Conservation (phyloP, 1,284 basidiomycete genomes). For the Ustilago hordei region DNA sequence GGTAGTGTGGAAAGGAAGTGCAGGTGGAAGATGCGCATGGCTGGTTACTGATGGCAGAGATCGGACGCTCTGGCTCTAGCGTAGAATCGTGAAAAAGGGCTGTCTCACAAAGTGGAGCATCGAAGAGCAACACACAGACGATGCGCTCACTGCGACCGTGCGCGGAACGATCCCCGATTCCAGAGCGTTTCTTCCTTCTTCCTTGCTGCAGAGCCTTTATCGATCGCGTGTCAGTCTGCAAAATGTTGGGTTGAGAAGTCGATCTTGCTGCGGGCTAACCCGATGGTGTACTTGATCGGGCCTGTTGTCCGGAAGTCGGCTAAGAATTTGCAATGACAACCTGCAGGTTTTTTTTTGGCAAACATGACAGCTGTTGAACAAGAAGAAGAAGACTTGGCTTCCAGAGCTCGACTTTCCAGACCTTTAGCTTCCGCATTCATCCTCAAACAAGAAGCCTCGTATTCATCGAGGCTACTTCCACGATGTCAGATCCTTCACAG, state of each 20-base stretch:
- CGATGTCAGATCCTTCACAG: slow-evolving; percentile 32
- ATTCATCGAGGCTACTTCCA: background rate
- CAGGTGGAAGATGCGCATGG: background rate
- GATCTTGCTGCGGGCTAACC: background rate
- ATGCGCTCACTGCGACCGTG: slow-evolving; percentile 12
- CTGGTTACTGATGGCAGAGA: slow-evolving; percentile 13
- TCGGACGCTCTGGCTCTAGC: background rate
- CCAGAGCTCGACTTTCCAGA: background rate
- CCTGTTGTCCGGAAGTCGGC: slow-evolving; percentile 18
- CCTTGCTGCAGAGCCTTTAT: slow-evolving; percentile 16
- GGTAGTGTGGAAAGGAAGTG: slow-evolving; percentile 7
- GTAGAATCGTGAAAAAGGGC: slow-evolving; percentile 26
- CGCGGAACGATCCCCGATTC: slow-evolving; percentile 10
- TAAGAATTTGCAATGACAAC: slow-evolving; percentile 10
- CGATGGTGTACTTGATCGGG: background rate
- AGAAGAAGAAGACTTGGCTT: background rate
- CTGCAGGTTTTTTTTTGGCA: slow-evolving; percentile 15
- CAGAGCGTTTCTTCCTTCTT: slow-evolving; percentile 10
- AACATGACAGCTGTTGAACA: background rate
- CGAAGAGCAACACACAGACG: background rate
- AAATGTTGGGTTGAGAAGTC: background rate
- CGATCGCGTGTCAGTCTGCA: slow-evolving; percentile 14
- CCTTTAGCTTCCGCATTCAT: background rate
- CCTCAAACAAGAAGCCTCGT: background rate
- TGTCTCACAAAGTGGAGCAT: slow-evolving; percentile 29